Evolutionary conservation across 2,329 filamentous ascomycete species (phyloP), one percentile per base, ranked within the genome.

Genomic region (Metarhizium sp.): DNA sequence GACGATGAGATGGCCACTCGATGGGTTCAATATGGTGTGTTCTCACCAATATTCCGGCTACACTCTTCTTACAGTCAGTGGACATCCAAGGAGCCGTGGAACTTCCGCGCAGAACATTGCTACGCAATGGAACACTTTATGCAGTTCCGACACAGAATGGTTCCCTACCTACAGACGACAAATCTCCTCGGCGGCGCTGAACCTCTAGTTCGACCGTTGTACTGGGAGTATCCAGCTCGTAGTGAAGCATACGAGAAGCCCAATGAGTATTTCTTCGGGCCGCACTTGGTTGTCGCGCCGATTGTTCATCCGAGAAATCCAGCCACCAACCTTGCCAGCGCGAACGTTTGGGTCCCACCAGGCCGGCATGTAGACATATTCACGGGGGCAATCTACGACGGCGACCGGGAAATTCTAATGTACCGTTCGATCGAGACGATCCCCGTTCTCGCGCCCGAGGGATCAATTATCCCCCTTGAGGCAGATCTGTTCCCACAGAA

Each of bases 21-120:
- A n/a, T 86, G 82, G 82, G 73, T 84, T 0, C 82, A 86, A 62
- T 72, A 80, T 3, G 82, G 82, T 2, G 77, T 75, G 46, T 84
- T 82, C 64, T 84, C 80, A 0, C 82, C 82, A 0, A 78, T 85
- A 49, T 67, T 85, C 62, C 75, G 82, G 2, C 69, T 86, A 4
- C 82, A 85, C 63, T 85, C 80, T 0, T 74, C 77, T 38, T 75
- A 78, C 57, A 82, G 73, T 43, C 71, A 69, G 2, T 86, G 82
- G 76, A 78, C 75, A 43, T 76, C 76, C 30, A 83, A 84, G 61
- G 82, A 85, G 59, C 82, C 83, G 0, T 86, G 83, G 83, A 68
- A 71, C 14, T 53, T 52, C 38, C 51, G 75, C 3, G 60, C 64
- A 2, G 78, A 80, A 54, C 71, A 71, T 6, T 67, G 70, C 42